These are phyloP conservation scores for Mangifera indica DNA, from an alignment of 345 rosid genomes.

Conservation along the genomic window DNA sequence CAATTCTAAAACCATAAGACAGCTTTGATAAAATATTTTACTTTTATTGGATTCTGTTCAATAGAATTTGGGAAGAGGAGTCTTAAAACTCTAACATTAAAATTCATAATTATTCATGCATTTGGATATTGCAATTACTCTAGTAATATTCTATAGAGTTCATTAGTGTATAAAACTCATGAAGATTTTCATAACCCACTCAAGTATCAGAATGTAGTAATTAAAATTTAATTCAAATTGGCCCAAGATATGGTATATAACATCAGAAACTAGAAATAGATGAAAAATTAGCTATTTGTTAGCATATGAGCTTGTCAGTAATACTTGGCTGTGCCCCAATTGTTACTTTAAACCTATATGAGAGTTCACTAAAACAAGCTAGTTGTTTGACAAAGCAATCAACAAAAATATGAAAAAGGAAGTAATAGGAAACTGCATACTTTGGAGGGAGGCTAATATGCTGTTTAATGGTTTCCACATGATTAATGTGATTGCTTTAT, in stretches of 20 bases:
- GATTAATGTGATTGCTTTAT: slow-evolving; percentile 3
- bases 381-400: background rate
- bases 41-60: background rate
- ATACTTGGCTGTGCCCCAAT: background rate
- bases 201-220: background rate
- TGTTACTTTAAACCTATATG: background rate
- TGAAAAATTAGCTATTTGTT: background rate
- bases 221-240: background rate
- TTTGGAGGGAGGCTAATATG: slow-evolving; percentile 34
- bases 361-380: background rate
- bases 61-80: background rate
- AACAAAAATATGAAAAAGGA: background rate
- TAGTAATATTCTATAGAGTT: background rate
- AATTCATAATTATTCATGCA: background rate
- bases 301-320: background rate
- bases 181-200: background rate
- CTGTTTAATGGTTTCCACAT: slow-evolving; percentile 29
- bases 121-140: background rate
- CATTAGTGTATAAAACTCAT: background rate
- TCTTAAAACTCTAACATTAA: background rate
- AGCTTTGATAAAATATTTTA: background rate
- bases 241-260: background rate
- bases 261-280: background rate
- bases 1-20: background rate
- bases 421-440: slow-evolving; percentile 17